Evolutionary conservation across 2,329 filamentous ascomycete genomes (phyloP), one percentile per base, ranked within the genome.

Genomic region (Alternaria incomplexa): DNA sequence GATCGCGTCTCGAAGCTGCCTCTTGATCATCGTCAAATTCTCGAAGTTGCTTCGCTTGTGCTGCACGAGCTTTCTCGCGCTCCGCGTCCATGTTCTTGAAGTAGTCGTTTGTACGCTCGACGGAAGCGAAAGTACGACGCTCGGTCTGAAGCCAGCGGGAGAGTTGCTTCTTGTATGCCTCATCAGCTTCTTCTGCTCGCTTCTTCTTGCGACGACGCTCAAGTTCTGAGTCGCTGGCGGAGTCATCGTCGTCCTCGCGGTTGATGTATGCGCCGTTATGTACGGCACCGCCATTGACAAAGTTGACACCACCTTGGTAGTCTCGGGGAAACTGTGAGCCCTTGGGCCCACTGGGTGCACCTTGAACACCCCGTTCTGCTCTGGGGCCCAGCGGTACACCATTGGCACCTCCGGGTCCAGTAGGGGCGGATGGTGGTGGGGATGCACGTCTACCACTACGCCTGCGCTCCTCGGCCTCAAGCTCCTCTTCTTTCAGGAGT

Each of bases 21-120:
- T 98, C 94, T n/a, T 86, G 83, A 70, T 97, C 93, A 72, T 99
- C 96, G 71, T 98, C 91, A 88, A 93, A 98, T n/a, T 90, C 88
- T 48, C 86, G 85, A 12, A 97, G 85, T 60, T 91, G 87, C 71
- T 92, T 89, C 8, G 91, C 87, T 80, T 91, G 89, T 52, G 89
- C 88, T 28, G 90, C 88, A 62, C 86, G 88, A 56, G 88, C 86
- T 51, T 88, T 86, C 65, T 90, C 87, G 3, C 87, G 79, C 17
- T 89, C 88, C 23, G 88, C 88, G 4, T 88, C 86, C 69, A 97
- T 92, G 53, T 92, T 89, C 65, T 88, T 89, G 74, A 97, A 93
- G 11, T 93, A 90, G 26, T 91, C 91, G 71, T 88, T 90, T 75
- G 97, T 94, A 62, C 96, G 89, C 69, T 97, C 91, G 22, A 97